phyloP scores from a whole-genome alignment of 805 yeast species.

The Yarrowia deformans region DNA sequence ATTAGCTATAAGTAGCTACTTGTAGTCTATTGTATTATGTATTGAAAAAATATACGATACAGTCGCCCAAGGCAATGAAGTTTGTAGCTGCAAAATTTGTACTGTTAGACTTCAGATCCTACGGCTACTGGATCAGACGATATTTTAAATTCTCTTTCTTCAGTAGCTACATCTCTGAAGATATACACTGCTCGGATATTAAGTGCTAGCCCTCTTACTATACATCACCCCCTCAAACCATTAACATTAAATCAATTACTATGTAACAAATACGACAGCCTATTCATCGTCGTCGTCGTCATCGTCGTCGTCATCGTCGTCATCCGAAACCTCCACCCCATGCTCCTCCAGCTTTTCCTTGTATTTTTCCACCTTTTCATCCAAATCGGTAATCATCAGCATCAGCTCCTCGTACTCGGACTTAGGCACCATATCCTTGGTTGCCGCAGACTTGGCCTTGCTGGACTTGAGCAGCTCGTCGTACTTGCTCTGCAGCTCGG shows the following conservation, averaged over 20 bases:
- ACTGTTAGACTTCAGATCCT: too few relatives aligned
- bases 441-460: constrained; percentile 41
- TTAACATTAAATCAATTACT: constrained; percentile 1
- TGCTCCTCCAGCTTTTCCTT: constrained; percentile 59
- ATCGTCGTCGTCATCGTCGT: constrained; percentile 70
- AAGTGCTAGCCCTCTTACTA: background rate
- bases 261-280: background rate
- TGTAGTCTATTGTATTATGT: too few relatives aligned
- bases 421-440: constrained; percentile 54
- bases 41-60: too few relatives aligned
- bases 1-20: too few relatives aligned
- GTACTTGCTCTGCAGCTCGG: constrained; percentile 9
- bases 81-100: too few relatives aligned
- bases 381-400: constrained; percentile 77
- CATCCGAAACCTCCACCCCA: constrained; percentile 75
- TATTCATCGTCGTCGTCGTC: constrained; percentile 57
- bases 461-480: constrained; percentile 20
- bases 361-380: constrained; percentile 67
- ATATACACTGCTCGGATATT: too few relatives aligned
- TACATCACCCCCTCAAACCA: background rate
- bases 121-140: too few relatives aligned
- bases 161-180: too few relatives aligned
- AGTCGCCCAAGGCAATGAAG: too few relatives aligned
- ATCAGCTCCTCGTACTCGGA: constrained; percentile 75
- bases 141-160: too few relatives aligned